Evolutionary conservation across 768 basidiomycete species (phyloP).

Genomic region (Termitomyces sp.): DNA sequence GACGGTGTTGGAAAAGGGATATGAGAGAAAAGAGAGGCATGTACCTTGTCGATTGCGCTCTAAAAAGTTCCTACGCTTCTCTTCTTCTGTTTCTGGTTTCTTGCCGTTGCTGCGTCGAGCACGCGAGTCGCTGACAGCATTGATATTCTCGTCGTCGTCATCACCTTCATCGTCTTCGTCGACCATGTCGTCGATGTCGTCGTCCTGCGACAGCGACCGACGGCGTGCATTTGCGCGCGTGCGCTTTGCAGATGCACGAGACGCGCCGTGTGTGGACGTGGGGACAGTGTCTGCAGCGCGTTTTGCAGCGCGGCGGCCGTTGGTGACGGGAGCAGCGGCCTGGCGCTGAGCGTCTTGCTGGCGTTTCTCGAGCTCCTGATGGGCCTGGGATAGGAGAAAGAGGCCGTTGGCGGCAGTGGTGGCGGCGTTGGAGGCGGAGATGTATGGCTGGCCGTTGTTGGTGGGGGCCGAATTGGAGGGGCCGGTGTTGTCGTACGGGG

Average conservation of each 20-base stretch:
- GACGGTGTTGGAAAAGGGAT: conserved; percentile 1
- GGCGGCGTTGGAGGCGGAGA: conserved; percentile 51
- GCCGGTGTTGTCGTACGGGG: conserved; percentile 27
- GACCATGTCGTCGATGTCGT: conserved; percentile 32
- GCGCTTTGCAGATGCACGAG: conserved; percentile 28
- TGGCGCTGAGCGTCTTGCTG: conserved; percentile 79
- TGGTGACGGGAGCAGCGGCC: conserved; percentile 28
- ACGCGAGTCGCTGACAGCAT: background rate
- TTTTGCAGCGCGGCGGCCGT: conserved; percentile 57
- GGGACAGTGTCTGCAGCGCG: conserved; percentile 53
- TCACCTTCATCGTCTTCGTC: conserved; percentile 16
- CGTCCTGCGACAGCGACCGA: conserved; percentile 25
- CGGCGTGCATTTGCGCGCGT: conserved; percentile 26
- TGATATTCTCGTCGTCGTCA: conserved; percentile 5
- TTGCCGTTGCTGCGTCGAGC: conserved; percentile 32
- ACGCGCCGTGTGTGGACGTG: conserved; percentile 18
- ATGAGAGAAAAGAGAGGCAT: background rate
- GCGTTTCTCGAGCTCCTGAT: conserved; percentile 94
- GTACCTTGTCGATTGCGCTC: conserved; percentile 96
- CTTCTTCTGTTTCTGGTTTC: conserved; percentile 95
- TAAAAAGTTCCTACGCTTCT: conserved; percentile 94
- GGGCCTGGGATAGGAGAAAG: conserved; percentile 90
- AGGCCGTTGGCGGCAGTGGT: conserved; percentile 83
- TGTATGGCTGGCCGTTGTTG: conserved; percentile 25
- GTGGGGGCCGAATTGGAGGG: conserved; percentile 1